Base-by-base conservation (phyloP, 2,329 filamentous ascomycete genomes). In the Chrysoporthe puriensis region DNA sequence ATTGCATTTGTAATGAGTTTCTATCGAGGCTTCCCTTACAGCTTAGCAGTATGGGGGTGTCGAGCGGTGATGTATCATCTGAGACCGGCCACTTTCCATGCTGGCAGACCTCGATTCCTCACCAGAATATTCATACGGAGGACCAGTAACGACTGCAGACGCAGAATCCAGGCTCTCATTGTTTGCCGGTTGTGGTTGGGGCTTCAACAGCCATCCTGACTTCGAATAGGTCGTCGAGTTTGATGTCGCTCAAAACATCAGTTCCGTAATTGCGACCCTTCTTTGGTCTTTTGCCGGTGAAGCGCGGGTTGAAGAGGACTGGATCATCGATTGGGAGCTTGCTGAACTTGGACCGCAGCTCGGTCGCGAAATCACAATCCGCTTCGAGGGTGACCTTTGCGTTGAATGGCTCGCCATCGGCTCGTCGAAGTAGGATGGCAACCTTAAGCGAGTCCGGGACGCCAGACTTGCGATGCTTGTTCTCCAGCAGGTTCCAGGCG, bases 361-460 rank as follows among this genome's bases (percentile, higher is more conserved):
- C 58, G 11, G 58, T 61, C 18, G 26, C 42, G 21, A 61, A 32
- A 32, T 61, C 58, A n/a, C 58, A 61, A 21, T 46, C 42, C 5
- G 58, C 58, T 16, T 61, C 42, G 16, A 61, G 42, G n/a, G 42
- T 61, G 11, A 61, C 40, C 9, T 32, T 61, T n/a, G 58, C 58
- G 14, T 46, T 43, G 42, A 61, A 61, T 26, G 40, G 58, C 18
- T 46, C 18, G 11, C 18, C 18, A 16, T 11, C 26, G 8, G 58
- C 32, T 26, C 58, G 58, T 14, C 58, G 40, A 46, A 61, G 58
- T 8, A 61, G 58, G 7, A 61, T 61, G 18, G 58, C 36, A 44
- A 61, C 58, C 13, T 43, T 46, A 18, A 61, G 16, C 4, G 36
- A 21, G 13, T 46, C 42, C 18, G 42, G 36, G 21, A 61, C 58